Conservation (phyloP, 192 early-diverging fungal species). For the Coemansia asiatica region DNA sequence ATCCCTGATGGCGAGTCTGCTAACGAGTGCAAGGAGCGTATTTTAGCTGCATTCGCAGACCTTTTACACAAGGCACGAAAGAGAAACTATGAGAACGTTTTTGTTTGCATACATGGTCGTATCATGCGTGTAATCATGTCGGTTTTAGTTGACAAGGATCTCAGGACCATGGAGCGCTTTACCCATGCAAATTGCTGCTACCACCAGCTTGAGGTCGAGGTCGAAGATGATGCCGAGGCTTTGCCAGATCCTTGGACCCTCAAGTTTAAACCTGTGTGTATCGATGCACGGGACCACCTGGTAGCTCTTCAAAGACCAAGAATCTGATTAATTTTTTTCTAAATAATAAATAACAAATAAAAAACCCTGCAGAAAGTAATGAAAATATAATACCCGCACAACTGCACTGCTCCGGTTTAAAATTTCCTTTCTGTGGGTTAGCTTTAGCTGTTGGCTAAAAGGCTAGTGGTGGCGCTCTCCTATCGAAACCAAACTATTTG, state of each 20-base stretch:
- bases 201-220: constrained; percentile 35
- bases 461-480: too few relatives aligned
- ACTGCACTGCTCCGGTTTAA: too few relatives aligned
- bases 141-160: constrained; percentile 35
- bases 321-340: constrained; percentile 2
- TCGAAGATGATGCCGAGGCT: constrained; percentile 1
- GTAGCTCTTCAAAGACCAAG: constrained; percentile 3
- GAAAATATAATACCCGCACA: too few relatives aligned
- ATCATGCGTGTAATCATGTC: constrained; percentile 50
- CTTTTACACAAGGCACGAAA: constrained; percentile 19
- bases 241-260: constrained; percentile 20
- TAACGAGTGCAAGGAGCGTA: constrained; percentile 31
- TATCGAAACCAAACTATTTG: too few relatives aligned
- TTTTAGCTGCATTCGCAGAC: constrained; percentile 24
- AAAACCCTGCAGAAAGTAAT: too few relatives aligned
- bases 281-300: constrained; percentile 43
- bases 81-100: constrained; percentile 15
- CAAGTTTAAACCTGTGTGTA: constrained; percentile 26
- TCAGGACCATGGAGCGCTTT: constrained; percentile 34
- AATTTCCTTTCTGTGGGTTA: too few relatives aligned
- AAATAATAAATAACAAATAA: not conserved
- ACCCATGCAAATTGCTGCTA: constrained; percentile 48
- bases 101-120: constrained; percentile 46
- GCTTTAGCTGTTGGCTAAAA: too few relatives aligned
- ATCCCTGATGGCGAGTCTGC: constrained; percentile 42